phyloP scores from a whole-genome alignment of 2,329 filamentous ascomycete genomes.

The Epichloe sibirici region DNA sequence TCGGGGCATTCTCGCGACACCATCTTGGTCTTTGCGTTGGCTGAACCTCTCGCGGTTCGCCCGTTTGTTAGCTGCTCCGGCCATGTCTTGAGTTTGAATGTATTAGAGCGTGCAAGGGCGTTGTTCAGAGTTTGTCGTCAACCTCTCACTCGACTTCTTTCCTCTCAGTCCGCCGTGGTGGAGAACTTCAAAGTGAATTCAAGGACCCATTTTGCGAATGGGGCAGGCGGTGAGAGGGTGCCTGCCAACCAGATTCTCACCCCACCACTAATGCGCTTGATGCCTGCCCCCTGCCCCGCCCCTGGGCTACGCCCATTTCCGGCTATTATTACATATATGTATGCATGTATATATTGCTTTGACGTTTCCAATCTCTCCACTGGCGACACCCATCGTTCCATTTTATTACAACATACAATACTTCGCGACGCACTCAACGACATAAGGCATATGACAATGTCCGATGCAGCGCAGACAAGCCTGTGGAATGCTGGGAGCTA shows the following conservation, averaged over 20 bases:
- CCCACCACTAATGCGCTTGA: no score
- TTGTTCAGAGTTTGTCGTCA: neutral
- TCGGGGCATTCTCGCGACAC: constrained; percentile 56
- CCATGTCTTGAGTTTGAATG: constrained; percentile 10
- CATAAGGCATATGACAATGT: constrained; percentile 11
- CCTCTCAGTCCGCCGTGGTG: neutral
- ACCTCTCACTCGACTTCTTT: neutral
- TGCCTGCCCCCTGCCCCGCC: neutral
- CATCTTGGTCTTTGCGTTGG: constrained; percentile 38
- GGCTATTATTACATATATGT: no score
- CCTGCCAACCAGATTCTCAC: no score
- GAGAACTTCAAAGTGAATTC: neutral
- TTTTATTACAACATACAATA: neutral
- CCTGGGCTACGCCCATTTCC: neutral
- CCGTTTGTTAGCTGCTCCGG: constrained; percentile 37
- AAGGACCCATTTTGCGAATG: neutral
- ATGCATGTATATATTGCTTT: neutral
- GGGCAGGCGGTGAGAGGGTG: constrained; percentile 9
- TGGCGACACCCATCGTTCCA: neutral
- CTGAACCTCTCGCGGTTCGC: constrained; percentile 57
- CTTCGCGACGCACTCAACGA: neutral
- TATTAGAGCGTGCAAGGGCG: neutral
- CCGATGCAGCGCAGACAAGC: constrained; percentile 11
- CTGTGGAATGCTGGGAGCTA: constrained; percentile 16
- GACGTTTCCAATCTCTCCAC: neutral